A percentile compares a stretch with the other conserved stretches of the same genome.
phyloP scores from a whole-genome alignment of 2,329 filamentous ascomycete genomes.

The Zasmidium angulare region DNA sequence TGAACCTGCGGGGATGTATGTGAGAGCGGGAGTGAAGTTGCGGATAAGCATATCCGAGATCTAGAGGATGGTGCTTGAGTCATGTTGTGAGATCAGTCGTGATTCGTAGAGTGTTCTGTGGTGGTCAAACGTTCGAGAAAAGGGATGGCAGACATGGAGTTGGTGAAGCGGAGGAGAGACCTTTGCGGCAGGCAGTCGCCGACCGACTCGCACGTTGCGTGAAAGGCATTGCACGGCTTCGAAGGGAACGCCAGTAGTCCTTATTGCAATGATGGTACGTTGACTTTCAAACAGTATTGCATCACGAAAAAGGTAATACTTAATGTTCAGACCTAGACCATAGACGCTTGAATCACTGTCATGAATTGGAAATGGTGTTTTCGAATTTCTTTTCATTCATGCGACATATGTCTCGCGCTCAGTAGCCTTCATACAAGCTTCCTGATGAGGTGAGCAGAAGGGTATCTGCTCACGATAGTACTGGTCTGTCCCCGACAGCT shows the following conservation, averaged over 20 bases:
- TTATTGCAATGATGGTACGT: no score
- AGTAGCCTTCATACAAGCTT: constrained; percentile 28
- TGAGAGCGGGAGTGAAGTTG: background rate
- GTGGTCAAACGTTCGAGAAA: background rate
- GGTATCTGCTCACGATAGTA: constrained; percentile 25
- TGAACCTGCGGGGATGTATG: background rate
- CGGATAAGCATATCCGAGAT: background rate
- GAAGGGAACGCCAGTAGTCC: no score
- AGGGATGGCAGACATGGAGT: background rate
- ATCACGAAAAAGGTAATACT: no score
- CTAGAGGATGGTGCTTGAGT: background rate
- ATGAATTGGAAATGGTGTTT: no score
- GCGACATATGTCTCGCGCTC: constrained; percentile 9
- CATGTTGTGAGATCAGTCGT: constrained; percentile 2
- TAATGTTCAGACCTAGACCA: no score
- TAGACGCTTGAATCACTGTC: no score
- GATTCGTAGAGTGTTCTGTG: background rate
- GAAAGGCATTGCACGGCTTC: no score
- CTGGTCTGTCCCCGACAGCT: constrained; percentile 21
- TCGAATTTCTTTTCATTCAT: background rate
- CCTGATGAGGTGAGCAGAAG: constrained; percentile 26
- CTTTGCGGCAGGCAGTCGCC: no score
- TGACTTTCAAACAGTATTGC: no score
- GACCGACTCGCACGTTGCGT: no score
- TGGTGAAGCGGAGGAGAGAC: background rate